Evolutionary conservation across 257 asterid genomes (phyloP).

Genomic region (Orobanche coerulescens): DNA sequence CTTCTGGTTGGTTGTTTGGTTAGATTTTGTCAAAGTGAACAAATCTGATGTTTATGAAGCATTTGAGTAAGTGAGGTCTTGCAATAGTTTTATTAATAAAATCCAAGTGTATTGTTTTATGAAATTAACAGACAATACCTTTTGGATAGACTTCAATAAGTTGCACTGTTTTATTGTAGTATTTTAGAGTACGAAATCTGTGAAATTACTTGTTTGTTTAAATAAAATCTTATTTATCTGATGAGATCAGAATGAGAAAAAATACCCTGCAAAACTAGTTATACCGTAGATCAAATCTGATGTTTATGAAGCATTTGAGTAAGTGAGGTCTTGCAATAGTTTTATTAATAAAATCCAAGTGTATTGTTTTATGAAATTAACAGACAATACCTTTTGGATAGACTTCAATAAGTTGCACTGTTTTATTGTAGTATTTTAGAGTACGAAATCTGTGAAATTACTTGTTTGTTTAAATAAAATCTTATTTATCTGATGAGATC

Average conservation of each 20-base stretch:
- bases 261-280: not conserved
- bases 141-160: not conserved
- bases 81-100: not conserved
- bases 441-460: constrained; percentile 2
- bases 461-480: not conserved
- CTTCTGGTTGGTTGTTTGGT: not conserved
- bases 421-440: not conserved
- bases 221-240: not conserved
- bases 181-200: not conserved
- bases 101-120: not conserved
- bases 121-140: not conserved
- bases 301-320: not conserved
- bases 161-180: not conserved
- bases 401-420: not conserved
- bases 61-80: not conserved
- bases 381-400: not conserved
- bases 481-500: not conserved
- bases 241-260: not conserved
- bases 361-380: not conserved
- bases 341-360: not conserved
- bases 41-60: not conserved
- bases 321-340: not conserved
- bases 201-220: not conserved
- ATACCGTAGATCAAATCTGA: not conserved
- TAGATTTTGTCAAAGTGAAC: not conserved